Evolutionary conservation across 345 rosid genomes (phyloP).

Genomic region (Orychophragmus violaceus): DNA sequence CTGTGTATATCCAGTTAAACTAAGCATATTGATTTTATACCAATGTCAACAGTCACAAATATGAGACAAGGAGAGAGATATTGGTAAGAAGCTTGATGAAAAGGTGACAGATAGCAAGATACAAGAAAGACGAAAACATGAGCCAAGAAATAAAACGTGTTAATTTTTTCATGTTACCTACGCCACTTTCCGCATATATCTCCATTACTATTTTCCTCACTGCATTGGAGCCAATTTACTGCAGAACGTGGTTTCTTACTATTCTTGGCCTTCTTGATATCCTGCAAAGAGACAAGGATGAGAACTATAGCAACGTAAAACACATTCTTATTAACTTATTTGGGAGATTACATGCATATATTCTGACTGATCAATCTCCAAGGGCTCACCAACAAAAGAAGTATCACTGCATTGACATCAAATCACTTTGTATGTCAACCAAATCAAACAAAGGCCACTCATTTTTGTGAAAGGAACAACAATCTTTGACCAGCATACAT

Average conservation of each 20-base stretch:
- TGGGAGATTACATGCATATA: conserved; percentile 44
- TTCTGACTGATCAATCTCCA: conserved; percentile 38
- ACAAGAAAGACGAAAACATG: conserved; percentile 6
- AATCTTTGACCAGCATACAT: too few relatives aligned
- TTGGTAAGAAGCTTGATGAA: too few relatives aligned
- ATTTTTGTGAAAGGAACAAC: conserved; percentile 9
- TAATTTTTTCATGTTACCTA: conserved; percentile 46
- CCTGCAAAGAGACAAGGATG: conserved; percentile 36
- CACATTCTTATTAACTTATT: too few relatives aligned
- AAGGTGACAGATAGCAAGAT: neutral
- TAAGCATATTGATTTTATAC: too few relatives aligned
- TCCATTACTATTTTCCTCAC: conserved; percentile 42
- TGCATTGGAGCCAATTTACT: conserved; percentile 94
- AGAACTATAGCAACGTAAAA: conserved; percentile 7
- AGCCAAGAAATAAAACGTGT: conserved; percentile 3
- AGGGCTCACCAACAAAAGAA: conserved; percentile 40
- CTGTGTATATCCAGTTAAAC: too few relatives aligned
- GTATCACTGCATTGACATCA: too few relatives aligned
- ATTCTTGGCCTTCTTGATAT: conserved; percentile 26
- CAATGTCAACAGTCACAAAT: too few relatives aligned
- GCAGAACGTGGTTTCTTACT: conserved; percentile 34
- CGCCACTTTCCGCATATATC: conserved; percentile 96
- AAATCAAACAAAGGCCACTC: conserved; percentile 55
- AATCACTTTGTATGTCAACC: too few relatives aligned
- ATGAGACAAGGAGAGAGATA: too few relatives aligned